phyloP scores from a whole-genome alignment of 495 filamentous ascomycete genomes.

The Gamarada debralockiae region DNA sequence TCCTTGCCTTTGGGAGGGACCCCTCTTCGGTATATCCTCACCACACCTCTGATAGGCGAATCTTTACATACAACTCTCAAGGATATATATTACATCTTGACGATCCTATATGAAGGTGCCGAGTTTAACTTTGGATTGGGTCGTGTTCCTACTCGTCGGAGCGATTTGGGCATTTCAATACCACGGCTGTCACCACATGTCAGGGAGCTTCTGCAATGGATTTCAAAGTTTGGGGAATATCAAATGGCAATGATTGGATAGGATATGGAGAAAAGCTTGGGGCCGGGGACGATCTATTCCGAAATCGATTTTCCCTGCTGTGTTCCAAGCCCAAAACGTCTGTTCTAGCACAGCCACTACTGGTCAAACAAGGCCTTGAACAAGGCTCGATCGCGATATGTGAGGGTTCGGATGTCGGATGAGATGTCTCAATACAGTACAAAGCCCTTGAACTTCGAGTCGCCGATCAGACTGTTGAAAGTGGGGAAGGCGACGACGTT shows the following conservation, averaged over 20 bases:
- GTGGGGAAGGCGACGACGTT: not conserved
- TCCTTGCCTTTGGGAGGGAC: not conserved
- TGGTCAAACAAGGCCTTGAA: slow-evolving; percentile 16
- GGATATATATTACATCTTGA: too few relatives aligned
- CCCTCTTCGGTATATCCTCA: not conserved
- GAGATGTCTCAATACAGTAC: slow-evolving; percentile 6
- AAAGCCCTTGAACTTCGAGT: not conserved
- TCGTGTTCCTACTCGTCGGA: too few relatives aligned
- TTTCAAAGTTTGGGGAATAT: slow-evolving; percentile 1
- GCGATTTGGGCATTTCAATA: too few relatives aligned
- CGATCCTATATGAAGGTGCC: too few relatives aligned
- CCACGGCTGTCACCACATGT: slow-evolving; percentile 1
- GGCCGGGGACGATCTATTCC: slow-evolving; percentile 19
- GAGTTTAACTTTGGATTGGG: too few relatives aligned
- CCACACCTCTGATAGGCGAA: not conserved
- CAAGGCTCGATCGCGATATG: slow-evolving; percentile 14
- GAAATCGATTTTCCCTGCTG: slow-evolving; percentile 8
- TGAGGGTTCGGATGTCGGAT: slow-evolving; percentile 16
- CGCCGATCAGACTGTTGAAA: not conserved
- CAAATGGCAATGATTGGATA: slow-evolving; percentile 1
- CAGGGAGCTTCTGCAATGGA: slow-evolving; percentile 8
- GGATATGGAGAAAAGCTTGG: not conserved
- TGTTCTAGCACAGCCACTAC: slow-evolving; percentile 13
- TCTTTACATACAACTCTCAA: too few relatives aligned
- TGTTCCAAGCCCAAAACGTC: not conserved